Evolutionary conservation across 208 protist species (phyloP).

Genomic region (Borovskyia barvae): DNA sequence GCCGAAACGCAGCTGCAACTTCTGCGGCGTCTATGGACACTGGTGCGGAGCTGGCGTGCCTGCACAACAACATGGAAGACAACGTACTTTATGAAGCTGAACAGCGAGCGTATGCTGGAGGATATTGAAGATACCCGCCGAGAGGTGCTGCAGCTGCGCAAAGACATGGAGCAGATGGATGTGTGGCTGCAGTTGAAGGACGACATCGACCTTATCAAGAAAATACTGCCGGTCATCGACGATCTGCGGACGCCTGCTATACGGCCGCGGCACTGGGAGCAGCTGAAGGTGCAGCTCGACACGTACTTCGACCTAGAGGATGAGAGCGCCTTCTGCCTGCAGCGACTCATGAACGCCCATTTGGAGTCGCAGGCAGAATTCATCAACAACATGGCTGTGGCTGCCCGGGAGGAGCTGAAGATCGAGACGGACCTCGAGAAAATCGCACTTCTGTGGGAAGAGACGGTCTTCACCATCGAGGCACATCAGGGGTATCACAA

Average conservation of each 20-base stretch:
- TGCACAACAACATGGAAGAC: conserved; percentile 86
- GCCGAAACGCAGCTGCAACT: conserved; percentile 82
- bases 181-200: conserved; percentile 94
- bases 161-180: conserved; percentile 91
- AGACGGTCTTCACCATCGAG: conserved; percentile 82
- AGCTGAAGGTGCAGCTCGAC: conserved; percentile 92
- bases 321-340: conserved; percentile 91
- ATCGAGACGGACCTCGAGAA: conserved; percentile 94
- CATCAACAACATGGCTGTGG: conserved; percentile 91
- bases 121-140: conserved; percentile 79
- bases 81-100: conserved; percentile 88
- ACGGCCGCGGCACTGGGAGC: conserved; percentile 91
- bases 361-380: conserved; percentile 94
- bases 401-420: conserved; percentile 94
- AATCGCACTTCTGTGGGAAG: conserved; percentile 92
- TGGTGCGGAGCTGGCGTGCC: conserved; percentile 91
- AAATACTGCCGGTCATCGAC: conserved; percentile 94
- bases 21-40: conserved; percentile 91
- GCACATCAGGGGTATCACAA: conserved; percentile 91
- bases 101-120: conserved; percentile 93
- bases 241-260: conserved; percentile 95
- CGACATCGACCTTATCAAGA: conserved; percentile 95
- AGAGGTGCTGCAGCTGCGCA: conserved; percentile 81
- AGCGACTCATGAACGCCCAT: conserved; percentile 92
- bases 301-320: conserved; percentile 90